phyloP scores from a whole-genome alignment of 2,329 filamentous ascomycete genomes.

The Incumbomyces lentus region DNA sequence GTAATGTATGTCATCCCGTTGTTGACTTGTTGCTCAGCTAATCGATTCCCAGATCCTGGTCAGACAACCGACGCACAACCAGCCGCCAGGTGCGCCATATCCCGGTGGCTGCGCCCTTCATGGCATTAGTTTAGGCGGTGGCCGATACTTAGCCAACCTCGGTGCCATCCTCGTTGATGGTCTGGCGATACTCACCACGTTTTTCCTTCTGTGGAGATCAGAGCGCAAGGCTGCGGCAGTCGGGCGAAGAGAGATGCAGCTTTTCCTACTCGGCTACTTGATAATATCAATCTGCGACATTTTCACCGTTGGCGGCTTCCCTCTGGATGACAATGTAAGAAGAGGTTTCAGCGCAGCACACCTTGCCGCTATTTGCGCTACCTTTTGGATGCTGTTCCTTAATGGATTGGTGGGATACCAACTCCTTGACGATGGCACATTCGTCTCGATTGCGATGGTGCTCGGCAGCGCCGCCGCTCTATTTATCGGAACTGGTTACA shows the following conservation, averaged over 20 bases:
- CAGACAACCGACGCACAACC: slow-evolving; percentile 54
- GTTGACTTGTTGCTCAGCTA: neutral
- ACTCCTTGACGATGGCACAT: slow-evolving; percentile 83
- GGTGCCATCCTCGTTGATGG: slow-evolving; percentile 82
- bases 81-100: slow-evolving; percentile 50
- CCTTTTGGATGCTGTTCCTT: slow-evolving; percentile 80
- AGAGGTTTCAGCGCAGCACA: slow-evolving; percentile 81
- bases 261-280: slow-evolving; percentile 80
- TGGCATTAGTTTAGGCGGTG: slow-evolving; percentile 60
- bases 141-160: slow-evolving; percentile 64
- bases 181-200: slow-evolving; percentile 59
- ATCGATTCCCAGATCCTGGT: slow-evolving; percentile 15
- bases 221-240: slow-evolving; percentile 89
- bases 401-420: slow-evolving; percentile 92
- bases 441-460: slow-evolving; percentile 68
- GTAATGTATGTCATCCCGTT: slow-evolving; percentile 56
- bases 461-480: slow-evolving; percentile 58
- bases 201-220: slow-evolving; percentile 65
- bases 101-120: slow-evolving; percentile 56
- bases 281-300: slow-evolving; percentile 90
- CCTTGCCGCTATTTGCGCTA: slow-evolving; percentile 77
- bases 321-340: slow-evolving; percentile 58
- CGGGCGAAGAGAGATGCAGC: slow-evolving; percentile 90
- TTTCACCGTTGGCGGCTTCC: slow-evolving; percentile 86
- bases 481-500: slow-evolving; percentile 87